phyloP scores from a whole-genome alignment of 2,329 filamentous ascomycete species.

The Akanthomyces muscarius region DNA sequence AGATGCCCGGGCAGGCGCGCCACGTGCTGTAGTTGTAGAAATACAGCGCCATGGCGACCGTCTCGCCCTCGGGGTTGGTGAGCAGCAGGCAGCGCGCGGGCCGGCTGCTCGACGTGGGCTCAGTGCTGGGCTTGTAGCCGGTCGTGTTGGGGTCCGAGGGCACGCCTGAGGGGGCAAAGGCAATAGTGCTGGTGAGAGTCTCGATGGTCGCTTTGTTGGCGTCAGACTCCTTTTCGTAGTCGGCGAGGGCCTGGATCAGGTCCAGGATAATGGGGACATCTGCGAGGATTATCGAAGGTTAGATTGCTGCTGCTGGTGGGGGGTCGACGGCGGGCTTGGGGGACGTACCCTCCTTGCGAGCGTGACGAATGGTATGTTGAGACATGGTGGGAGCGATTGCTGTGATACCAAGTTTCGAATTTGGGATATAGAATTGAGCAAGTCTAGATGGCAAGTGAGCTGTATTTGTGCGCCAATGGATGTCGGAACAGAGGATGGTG shows the following conservation, averaged over 20 bases:
- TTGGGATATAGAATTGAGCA: background rate
- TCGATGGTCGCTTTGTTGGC: constrained; percentile 75
- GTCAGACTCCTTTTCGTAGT: constrained; percentile 76
- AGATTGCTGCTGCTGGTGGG: background rate
- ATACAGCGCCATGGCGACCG: constrained; percentile 78
- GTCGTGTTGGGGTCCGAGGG: constrained; percentile 35
- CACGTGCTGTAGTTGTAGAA: constrained; percentile 97
- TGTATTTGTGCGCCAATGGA: constrained; percentile 1
- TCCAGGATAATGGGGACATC: constrained; percentile 78
- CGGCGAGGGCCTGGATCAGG: constrained; percentile 80
- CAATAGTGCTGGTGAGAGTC: constrained; percentile 69
- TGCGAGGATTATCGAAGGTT: constrained; percentile 33
- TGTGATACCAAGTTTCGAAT: background rate
- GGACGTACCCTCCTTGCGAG: constrained; percentile 15
- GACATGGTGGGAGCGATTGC: background rate
- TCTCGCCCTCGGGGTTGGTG: constrained; percentile 42
- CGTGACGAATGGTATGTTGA: constrained; percentile 10
- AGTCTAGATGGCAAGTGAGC: background rate
- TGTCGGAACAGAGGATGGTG: background rate
- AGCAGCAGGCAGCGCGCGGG: constrained; percentile 75
- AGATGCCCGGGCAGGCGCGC: constrained; percentile 81
- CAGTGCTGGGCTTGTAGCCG: constrained; percentile 40
- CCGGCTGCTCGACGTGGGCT: constrained; percentile 50
- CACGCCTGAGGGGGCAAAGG: constrained; percentile 60
- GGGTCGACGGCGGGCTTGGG: background rate